Conservation (phyloP, 495 filamentous ascomycete species). For the Viridothelium virens region DNA sequence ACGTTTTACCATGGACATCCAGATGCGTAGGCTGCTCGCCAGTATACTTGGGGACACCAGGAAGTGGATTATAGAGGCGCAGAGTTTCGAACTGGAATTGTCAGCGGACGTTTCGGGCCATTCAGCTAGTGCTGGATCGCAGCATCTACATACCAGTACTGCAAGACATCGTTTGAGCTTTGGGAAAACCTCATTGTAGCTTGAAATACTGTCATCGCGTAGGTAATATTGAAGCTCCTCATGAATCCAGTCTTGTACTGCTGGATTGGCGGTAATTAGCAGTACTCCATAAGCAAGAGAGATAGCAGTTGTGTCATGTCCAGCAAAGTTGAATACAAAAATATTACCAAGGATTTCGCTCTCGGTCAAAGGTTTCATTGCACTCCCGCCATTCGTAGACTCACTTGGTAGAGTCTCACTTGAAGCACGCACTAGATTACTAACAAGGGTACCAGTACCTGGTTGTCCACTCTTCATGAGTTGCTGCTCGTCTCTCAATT, state of each 20-base stretch:
- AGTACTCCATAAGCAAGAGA: constrained; percentile 39
- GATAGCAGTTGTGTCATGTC: constrained; percentile 46
- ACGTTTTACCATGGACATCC: constrained; percentile 23
- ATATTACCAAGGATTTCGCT: constrained; percentile 44
- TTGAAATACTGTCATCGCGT: constrained; percentile 21
- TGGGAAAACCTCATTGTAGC: not conserved
- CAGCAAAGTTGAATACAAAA: constrained; percentile 45
- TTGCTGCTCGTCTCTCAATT: not conserved
- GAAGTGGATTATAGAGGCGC: constrained; percentile 1
- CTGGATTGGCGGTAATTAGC: constrained; percentile 36
- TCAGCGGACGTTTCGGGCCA: not conserved
- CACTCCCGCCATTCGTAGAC: not conserved
- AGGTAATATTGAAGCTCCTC: constrained; percentile 31
- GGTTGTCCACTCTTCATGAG: not conserved
- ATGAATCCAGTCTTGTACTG: constrained; percentile 22
- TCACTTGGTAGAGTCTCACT: not conserved
- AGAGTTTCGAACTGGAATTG: not conserved
- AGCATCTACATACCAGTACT: not conserved
- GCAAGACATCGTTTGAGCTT: not conserved
- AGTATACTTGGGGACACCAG: constrained; percentile 1
- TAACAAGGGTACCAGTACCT: constrained; percentile 3
- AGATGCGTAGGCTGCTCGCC: constrained; percentile 15
- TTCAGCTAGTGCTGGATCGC: not conserved
- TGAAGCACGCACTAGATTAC: constrained; percentile 6
- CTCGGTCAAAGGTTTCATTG: constrained; percentile 9